Base-by-base conservation (phyloP, 2,329 filamentous ascomycete genomes). In the Dothistroma pini region DNA sequence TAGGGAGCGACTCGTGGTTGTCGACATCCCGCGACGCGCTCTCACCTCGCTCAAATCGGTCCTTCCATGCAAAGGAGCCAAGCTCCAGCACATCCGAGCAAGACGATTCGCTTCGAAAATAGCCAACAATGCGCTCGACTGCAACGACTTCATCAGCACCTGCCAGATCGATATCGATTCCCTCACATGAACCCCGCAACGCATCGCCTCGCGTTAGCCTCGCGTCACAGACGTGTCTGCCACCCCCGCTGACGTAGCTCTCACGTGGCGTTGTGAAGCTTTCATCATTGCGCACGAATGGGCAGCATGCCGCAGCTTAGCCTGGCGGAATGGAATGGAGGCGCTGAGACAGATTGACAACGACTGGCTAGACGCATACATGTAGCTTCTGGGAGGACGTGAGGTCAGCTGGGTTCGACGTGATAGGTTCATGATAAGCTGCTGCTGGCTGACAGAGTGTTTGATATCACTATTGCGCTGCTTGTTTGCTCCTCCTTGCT, bases 201-300 rank as follows among this genome's bases (percentile, higher is more conserved):
- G 7, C 38, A 44, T 9, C 4, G 6, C 25, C 2, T 16, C 38
- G 38, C 38, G 16, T 19, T 44, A 19, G 38, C 38, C 19, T 50
- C 48, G 48, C 16, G 48, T 31, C 48, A 50, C 48, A 29, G 14
- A 14, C 38, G 38, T 14, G n/a, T 14, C 11, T 25, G 4, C 4
- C n/a, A n/a, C 2, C 48, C 48, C 48, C 48, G 48, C 48, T 51
- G 48, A 51, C 48, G 48, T 51, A 51, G 48, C 9, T n/a, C 48
- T 25, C 25, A 6, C 25, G 25, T 29, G 6, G 25, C 25, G 25
- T 29, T 29, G 25, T 2, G 2, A 50, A 50, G 21, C 21, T 29
- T n/a, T 11, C 6, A 10, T 6, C 19, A 2, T 29, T 51, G 48
- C 48, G 48, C 29, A 31, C 48, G 48, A 29, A 31, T 51, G 22